phyloP scores from a whole-genome alignment of 768 basidiomycete genomes.

The Rhodocollybia butyracea region DNA sequence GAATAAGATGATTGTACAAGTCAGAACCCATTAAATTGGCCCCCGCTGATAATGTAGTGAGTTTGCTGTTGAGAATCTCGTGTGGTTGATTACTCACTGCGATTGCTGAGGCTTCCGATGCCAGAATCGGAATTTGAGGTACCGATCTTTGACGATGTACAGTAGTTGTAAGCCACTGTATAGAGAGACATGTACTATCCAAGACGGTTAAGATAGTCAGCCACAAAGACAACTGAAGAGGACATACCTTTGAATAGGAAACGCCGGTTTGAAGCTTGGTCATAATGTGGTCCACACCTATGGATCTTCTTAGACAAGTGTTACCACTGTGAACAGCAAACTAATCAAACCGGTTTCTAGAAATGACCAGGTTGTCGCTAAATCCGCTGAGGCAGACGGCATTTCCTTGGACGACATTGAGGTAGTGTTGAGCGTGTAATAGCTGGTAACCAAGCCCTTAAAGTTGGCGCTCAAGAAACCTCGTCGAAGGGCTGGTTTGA shows the following conservation, averaged over 20 bases:
- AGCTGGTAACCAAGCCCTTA: too few species aligned
- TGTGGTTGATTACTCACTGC: conserved; percentile 53
- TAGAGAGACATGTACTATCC: conserved; percentile 83
- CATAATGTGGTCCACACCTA: conserved; percentile 90
- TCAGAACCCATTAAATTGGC: conserved; percentile 97
- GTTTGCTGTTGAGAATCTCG: conserved; percentile 19
- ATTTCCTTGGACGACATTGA: conserved; percentile 5
- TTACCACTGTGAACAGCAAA: too few species aligned
- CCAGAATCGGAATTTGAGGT: conserved; percentile 18
- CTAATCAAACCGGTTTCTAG: too few species aligned
- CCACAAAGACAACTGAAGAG: not conserved
- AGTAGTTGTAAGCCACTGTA: conserved; percentile 97
- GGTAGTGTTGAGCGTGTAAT: too few species aligned
- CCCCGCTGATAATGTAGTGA: conserved; percentile 59
- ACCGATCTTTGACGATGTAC: conserved; percentile 76
- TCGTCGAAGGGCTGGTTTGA: too few species aligned
- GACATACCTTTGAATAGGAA: conserved; percentile 65
- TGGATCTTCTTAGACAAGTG: too few species aligned
- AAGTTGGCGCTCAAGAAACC: too few species aligned
- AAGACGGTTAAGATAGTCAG: conserved; percentile 18
- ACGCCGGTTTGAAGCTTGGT: conserved; percentile 86
- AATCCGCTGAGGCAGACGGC: conserved; percentile 44
- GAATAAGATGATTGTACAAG: conserved; percentile 91
- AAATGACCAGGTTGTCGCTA: conserved; percentile 84
- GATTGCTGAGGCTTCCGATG: conserved; percentile 52